These are phyloP conservation scores for Phytophthora quininea DNA, from an alignment of 352 stramenopile genomes.

Conservation along the genomic window DNA sequence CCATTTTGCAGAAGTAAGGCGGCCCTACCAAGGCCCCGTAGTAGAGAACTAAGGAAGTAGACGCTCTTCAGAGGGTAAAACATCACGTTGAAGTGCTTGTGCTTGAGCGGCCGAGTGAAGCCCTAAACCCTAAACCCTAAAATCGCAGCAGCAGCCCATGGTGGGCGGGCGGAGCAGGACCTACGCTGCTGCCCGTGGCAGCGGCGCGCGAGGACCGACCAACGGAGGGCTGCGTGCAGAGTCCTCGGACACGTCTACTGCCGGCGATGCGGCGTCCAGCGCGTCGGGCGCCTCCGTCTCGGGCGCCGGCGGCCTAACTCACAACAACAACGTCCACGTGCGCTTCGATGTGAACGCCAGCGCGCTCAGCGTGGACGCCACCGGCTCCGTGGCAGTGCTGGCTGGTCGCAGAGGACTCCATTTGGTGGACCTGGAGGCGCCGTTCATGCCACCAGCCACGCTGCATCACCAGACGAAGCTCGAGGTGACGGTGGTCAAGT, in stretches of 20 bases:
- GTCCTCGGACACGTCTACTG: background rate
- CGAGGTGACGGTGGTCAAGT: constrained; percentile 81
- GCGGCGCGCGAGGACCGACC: background rate
- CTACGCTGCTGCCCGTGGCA: constrained; percentile 18
- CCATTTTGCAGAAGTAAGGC: constrained; percentile 51
- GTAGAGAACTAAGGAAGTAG: no score
- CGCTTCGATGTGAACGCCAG: constrained; percentile 71
- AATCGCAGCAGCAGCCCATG: background rate
- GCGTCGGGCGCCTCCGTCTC: constrained; percentile 18
- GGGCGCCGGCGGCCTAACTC: constrained; percentile 30
- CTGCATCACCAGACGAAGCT: constrained; percentile 85
- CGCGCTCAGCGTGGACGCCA: constrained; percentile 78
- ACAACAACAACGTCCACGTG: constrained; percentile 61
- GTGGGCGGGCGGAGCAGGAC: constrained; percentile 12
- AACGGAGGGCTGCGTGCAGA: constrained; percentile 1
- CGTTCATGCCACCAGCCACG: constrained; percentile 57
- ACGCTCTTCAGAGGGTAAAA: no score
- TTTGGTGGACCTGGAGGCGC: constrained; percentile 73
- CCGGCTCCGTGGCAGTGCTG: constrained; percentile 66
- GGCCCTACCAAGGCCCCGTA: background rate
- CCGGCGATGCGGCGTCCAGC: constrained; percentile 7
- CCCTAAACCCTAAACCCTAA: no score
- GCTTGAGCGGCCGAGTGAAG: no score
- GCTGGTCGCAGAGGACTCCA: constrained; percentile 74
- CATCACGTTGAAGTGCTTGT: constrained; percentile 1